These are phyloP conservation scores for Sporothrix curviconia DNA, from an alignment of 2,329 filamentous ascomycete genomes.

Conservation along the genomic window DNA sequence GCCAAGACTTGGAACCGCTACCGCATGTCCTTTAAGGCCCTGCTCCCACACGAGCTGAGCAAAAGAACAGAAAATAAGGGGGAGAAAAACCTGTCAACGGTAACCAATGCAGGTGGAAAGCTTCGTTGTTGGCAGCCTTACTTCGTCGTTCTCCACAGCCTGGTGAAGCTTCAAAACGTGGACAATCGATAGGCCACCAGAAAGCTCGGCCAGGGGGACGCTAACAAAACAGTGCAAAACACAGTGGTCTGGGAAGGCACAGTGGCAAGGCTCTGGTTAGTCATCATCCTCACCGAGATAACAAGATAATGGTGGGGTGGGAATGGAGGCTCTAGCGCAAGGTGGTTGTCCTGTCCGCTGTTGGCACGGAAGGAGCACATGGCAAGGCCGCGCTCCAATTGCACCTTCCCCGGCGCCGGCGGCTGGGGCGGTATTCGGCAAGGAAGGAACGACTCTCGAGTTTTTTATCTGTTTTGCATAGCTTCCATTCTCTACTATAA, in stretches of 20 bases:
- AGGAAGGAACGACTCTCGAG: background rate
- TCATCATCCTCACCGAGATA: background rate
- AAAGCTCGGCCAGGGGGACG: background rate
- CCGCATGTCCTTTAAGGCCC: constrained; percentile 4
- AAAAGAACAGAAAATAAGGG: no score
- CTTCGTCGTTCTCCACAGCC: background rate
- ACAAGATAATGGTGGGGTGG: background rate
- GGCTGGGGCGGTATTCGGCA: background rate
- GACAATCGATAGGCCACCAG: constrained; percentile 2
- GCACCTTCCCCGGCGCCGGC: background rate
- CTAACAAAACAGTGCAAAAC: background rate
- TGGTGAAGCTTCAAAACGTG: constrained; percentile 10
- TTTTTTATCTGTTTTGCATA: background rate
- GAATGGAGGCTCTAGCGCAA: no score
- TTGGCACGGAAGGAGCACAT: background rate
- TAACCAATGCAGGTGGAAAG: background rate
- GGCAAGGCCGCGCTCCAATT: background rate
- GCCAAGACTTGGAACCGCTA: background rate
- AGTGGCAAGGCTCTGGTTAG: background rate
- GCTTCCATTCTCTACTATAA: no score
- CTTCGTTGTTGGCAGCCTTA: background rate
- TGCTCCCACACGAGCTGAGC: background rate
- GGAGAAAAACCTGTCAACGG: background rate
- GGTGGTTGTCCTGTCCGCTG: no score
- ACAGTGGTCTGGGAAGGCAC: background rate